Base-by-base conservation (phyloP, 768 basidiomycete species). In the Boletus speciosus region DNA sequence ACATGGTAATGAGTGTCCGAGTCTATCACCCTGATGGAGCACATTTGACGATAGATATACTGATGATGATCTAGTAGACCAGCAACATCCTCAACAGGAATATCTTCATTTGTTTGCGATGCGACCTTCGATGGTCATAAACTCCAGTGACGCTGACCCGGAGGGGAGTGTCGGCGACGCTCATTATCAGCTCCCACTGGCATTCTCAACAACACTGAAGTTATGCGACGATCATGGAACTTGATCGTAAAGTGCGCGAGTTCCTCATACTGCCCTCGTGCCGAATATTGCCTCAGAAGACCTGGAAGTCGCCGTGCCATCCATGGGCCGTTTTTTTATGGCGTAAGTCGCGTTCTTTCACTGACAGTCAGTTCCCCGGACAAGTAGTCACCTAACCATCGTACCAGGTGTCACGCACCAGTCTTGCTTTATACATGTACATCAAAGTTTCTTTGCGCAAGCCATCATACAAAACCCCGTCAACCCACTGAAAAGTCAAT, bases 361-460 rank as follows among this genome's bases (percentile, higher is more conserved):
- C 3, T 23, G 23, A 23, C 23, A 23, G 23, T 23, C 3, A 23
- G 23, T 23, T 23, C 23, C 23, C 23, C 23, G 23, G 23, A 23
- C 23, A 23, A 23, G 23, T 23, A 23, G 23, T 23, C 23, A 23
- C 23, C 23, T 23, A 23, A 23, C 23, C 23, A 23, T 23, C 3
- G 23, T 23, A 3, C 23, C 3, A 3, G 25, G 25, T 5, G 4
- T 25, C 25, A 25, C 25, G 25, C 25, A 25, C 3, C 25, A 84
- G 84, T 82, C 21, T 71, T 85, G 16, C 73, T 85, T 63, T 82
- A 83, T 63, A 78, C 3, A 23, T 23, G 34, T 87, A 32, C 84
- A 85, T 60, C 77, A 84, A 25, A 77, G 77, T 54, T 88, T 85
- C 73, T 87, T 88, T 55, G 85, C 85, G 0, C 83, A 84, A 61